Evolutionary conservation across 2,329 filamentous ascomycete genomes (phyloP), one percentile per base, ranked within the genome.

Genomic region (Paracorniculantispora psalliotae): DNA sequence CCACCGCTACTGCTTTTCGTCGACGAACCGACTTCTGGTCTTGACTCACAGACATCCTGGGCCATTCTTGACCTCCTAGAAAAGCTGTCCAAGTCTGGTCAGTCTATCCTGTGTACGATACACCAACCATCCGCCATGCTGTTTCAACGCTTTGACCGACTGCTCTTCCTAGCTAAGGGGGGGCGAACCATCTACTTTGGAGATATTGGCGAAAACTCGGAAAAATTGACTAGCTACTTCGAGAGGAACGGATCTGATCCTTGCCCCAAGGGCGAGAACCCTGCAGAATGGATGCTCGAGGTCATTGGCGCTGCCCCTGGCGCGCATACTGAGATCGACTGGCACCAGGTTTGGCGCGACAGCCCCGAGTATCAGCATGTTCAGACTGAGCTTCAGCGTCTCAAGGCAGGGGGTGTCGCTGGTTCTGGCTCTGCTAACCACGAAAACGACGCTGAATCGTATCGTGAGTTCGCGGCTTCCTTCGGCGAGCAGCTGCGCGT

Each of bases 121-220:
- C 93, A 97, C 72, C 93, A 97, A 73, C 93, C 93, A n/a, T 96
- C 91, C 15, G 92, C 92, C 35, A 92, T 96, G 82, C 81, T 97
- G 56, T 96, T 97, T 79, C 90, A 96, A 71, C 88, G 91, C 60
- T 97, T 94, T 69, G 90, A 94, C 68, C 84, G 89, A 60, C 82
- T 94, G 7, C 79, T 93, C 33, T 91, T 94, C 77, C 77, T 94
- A 17, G 86, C 87, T 33, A 87, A 83, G 68, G 90, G 90, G 59
- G 90, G 90, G 59, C 83, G 79, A 68, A 91, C 89, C 1, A 88
- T 93, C 49, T 94, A 94, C 77, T 93, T 91, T 67, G 90, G 89
- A 57, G 84, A 90, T 4, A 87, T 93, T 60, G 91, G 90, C 63
- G 74, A 87, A 65, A 86, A 89, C 72, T 89, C 88, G 1, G 76